Conservation (phyloP, 108 stramenopile species). For the Nitzschia putrida region DNA sequence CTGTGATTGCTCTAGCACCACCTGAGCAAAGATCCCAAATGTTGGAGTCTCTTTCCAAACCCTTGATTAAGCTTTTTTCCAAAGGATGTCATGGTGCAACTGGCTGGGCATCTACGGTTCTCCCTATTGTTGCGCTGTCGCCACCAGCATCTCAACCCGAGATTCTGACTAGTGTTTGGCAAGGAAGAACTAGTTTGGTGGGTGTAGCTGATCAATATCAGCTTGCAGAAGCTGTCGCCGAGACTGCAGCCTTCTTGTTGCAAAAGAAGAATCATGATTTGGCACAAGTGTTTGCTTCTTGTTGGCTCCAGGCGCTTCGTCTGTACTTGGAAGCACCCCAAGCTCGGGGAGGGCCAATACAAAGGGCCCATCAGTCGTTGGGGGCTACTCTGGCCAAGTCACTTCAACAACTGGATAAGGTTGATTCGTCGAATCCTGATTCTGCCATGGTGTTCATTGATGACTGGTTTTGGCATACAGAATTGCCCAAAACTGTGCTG, state of each 20-base stretch:
- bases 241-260: slow-evolving; percentile 69
- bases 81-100: slow-evolving; percentile 72
- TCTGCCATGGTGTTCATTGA: slow-evolving; percentile 22
- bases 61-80: slow-evolving; percentile 59
- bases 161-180: slow-evolving; percentile 51
- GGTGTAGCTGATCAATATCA: slow-evolving; percentile 48
- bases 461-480: slow-evolving; percentile 46
- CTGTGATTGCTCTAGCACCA: slow-evolving; percentile 34
- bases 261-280: slow-evolving; percentile 33
- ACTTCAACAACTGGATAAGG: slow-evolving; percentile 28
- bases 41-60: slow-evolving; percentile 46
- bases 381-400: slow-evolving; percentile 19
- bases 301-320: slow-evolving; percentile 26
- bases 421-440: slow-evolving; percentile 7
- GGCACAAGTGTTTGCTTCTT: slow-evolving; percentile 30
- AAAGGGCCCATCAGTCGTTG: slow-evolving; percentile 9
- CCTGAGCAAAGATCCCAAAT: slow-evolving; percentile 15
- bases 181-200: slow-evolving; percentile 55
- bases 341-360: slow-evolving; percentile 8
- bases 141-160: slow-evolving; percentile 18
- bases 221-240: slow-evolving; percentile 64
- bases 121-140: slow-evolving; percentile 69
- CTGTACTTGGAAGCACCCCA: slow-evolving; percentile 7
- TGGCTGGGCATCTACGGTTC: slow-evolving; percentile 65
- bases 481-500: slow-evolving; percentile 17